Evolutionary conservation across 2,329 filamentous ascomycete genomes (phyloP).

Genomic region (Exutisphaerella laricina): DNA sequence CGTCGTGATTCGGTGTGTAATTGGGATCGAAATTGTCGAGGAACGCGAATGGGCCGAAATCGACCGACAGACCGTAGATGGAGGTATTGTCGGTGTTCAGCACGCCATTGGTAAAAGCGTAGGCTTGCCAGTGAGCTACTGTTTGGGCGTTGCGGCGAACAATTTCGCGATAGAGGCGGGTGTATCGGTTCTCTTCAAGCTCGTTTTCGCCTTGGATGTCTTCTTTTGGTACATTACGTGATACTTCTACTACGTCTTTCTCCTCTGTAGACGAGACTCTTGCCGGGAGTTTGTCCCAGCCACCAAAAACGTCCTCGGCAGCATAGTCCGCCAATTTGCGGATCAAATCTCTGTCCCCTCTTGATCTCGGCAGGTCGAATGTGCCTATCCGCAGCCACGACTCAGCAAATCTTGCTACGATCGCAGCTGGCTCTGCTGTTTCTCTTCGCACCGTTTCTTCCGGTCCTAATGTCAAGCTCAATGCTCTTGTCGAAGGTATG

Average conservation of each 20-base stretch:
- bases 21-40: slow-evolving; percentile 92
- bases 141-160: slow-evolving; percentile 77
- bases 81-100: slow-evolving; percentile 98
- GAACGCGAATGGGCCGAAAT: slow-evolving; percentile 96
- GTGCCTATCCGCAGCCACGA: slow-evolving; percentile 91
- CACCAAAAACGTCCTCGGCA: slow-evolving; percentile 78
- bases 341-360: slow-evolving; percentile 71
- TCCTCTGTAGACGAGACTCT: slow-evolving; percentile 45
- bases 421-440: slow-evolving; percentile 78
- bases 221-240: slow-evolving; percentile 39
- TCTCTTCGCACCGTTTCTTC: slow-evolving; percentile 70
- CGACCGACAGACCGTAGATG: slow-evolving; percentile 78
- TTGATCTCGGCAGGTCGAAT: slow-evolving; percentile 81
- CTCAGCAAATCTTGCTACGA: slow-evolving; percentile 86
- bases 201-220: slow-evolving; percentile 59
- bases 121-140: slow-evolving; percentile 92
- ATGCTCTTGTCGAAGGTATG: slow-evolving; percentile 79
- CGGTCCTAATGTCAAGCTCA: slow-evolving; percentile 74
- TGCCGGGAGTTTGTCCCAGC: slow-evolving; percentile 77
- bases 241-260: slow-evolving; percentile 42
- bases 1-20: slow-evolving; percentile 97
- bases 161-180: slow-evolving; percentile 81
- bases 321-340: slow-evolving; percentile 73
- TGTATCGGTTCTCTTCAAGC: slow-evolving; percentile 76
- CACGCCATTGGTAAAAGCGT: slow-evolving; percentile 99